Percentiles rank a stretch among this genome's conserved stretches.
phyloP scores from a whole-genome alignment of 371 early-diverging fungal species.

The Mucor plumbeus region DNA sequence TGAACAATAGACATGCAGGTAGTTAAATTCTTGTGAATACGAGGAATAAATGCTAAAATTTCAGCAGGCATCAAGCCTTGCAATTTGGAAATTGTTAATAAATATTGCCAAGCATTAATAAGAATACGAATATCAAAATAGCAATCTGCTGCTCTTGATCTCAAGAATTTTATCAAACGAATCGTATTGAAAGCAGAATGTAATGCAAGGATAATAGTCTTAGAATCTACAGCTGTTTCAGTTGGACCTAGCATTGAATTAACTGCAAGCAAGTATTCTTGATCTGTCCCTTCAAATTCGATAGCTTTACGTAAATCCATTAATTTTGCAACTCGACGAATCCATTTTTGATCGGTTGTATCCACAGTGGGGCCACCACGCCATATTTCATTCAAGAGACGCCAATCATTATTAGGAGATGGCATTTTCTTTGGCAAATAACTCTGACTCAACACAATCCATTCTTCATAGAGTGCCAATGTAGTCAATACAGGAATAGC shows the following conservation, averaged over 20 bases:
- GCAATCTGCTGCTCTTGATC: constrained; percentile 28
- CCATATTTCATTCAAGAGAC: constrained; percentile 15
- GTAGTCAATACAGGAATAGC: constrained; percentile 41
- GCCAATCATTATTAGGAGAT: constrained; percentile 22
- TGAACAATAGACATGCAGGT: constrained; percentile 19
- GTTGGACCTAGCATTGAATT: constrained; percentile 5
- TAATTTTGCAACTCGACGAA: constrained; percentile 27
- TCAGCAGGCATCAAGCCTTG: constrained; percentile 9
- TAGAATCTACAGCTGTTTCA: constrained; percentile 2
- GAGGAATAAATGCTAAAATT: constrained; percentile 19
- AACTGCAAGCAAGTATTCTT: constrained; percentile 27
- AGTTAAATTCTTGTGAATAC: constrained; percentile 19
- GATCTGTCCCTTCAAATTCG: constrained; percentile 34
- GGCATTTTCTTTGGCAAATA: constrained; percentile 21
- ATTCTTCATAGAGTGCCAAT: constrained; percentile 38
- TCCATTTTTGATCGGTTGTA: constrained; percentile 24
- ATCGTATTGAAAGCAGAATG: constrained; percentile 32
- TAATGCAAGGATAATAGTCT: constrained; percentile 14
- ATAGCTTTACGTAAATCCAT: constrained; percentile 22
- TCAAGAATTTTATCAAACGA: constrained; percentile 26
- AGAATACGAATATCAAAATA: constrained; percentile 38
- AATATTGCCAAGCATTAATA: constrained; percentile 34
- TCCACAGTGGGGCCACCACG: constrained; percentile 5
- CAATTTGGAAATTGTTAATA: constrained; percentile 23
- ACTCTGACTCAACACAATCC: constrained; percentile 18